Evolutionary conservation across 2,329 filamentous ascomycete genomes (phyloP).

Genomic region (Stachybotrys echinatus): DNA sequence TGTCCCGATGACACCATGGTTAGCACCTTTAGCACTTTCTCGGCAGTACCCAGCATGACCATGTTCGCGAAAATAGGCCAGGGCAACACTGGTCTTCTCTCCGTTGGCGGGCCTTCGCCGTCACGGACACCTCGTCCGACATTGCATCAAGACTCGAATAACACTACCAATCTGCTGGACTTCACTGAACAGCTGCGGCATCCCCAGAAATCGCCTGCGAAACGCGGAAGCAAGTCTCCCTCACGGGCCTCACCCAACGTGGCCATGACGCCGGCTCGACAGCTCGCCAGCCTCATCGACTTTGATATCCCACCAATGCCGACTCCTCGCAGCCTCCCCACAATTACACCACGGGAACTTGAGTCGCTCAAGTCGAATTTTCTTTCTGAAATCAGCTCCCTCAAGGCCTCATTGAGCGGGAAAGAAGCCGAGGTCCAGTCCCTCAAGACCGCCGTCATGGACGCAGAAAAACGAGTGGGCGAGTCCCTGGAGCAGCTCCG

Average conservation of each 20-base stretch:
- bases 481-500: conserved; percentile 79
- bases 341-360: conserved; percentile 84
- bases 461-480: conserved; percentile 88
- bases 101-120: conserved; percentile 28
- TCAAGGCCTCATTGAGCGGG: conserved; percentile 85
- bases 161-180: conserved; percentile 78
- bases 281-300: conserved; percentile 63
- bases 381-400: conserved; percentile 87
- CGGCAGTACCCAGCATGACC: conserved; percentile 82
- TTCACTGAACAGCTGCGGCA: conserved; percentile 70
- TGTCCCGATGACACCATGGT: conserved; percentile 66
- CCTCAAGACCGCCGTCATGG: conserved; percentile 78
- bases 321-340: conserved; percentile 85
- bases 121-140: conserved; percentile 28
- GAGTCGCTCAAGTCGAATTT: conserved; percentile 89
- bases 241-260: conserved; percentile 23
- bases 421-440: conserved; percentile 89
- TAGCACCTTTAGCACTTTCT: conserved; percentile 86
- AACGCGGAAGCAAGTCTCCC: conserved; percentile 22
- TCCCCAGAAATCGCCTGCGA: conserved; percentile 44
- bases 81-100: conserved; percentile 51
- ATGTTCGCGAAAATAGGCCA: conserved; percentile 71
- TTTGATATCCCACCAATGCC: conserved; percentile 87
- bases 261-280: conserved; percentile 41
- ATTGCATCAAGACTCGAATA: conserved; percentile 37